Base-by-base conservation (phyloP, 257 asterid species). In the Primulina eburnea region DNA sequence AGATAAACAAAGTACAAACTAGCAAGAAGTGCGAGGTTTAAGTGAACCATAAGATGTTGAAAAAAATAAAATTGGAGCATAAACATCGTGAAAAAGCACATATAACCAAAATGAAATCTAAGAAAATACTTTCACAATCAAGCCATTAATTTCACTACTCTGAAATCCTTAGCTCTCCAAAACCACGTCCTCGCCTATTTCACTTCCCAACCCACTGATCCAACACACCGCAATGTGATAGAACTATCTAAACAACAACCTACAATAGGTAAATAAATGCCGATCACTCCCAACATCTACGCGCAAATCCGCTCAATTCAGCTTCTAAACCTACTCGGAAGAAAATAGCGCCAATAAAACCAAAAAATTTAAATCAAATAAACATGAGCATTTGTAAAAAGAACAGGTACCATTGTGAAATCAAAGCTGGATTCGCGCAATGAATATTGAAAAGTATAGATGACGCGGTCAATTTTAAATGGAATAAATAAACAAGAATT, bases 331-430 rank as follows among this genome's bases (percentile, higher is more conserved):
- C 65, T 20, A 40, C 43, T 26, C 38, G 20, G 67, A 59, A 7
- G 56, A 14, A 57, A 35, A 6, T 8, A 12, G 29, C n/a, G 61
- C 33, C 24, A 5, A 18, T 8, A 2, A 8, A 60, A 35, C 5
- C 66, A 6, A 58, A 29, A 17, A 7, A 1, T 50, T 24, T 1
- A 6, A 50, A 16, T 50, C 57, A 3, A 37, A 21, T 10, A 66
- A 12, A 12, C 60, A 64, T 5, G 2, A 12, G 33, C 47, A 29
- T n/a, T 10, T 29, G 66, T 5, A 6, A 17, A 64, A 30, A 43
- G 47, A 60, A 35, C 33, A 60, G 68, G 72, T 69, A 77, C 85
- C 85, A 81, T 81, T 65, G 75, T 14, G 60, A 60, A 61, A 28
- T 24, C 35, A 55, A 69, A 32, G 43, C 30, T 43, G 62, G 60